Conservation (phyloP, 192 early-diverging fungal genomes). For the Coemansia umbellata region DNA sequence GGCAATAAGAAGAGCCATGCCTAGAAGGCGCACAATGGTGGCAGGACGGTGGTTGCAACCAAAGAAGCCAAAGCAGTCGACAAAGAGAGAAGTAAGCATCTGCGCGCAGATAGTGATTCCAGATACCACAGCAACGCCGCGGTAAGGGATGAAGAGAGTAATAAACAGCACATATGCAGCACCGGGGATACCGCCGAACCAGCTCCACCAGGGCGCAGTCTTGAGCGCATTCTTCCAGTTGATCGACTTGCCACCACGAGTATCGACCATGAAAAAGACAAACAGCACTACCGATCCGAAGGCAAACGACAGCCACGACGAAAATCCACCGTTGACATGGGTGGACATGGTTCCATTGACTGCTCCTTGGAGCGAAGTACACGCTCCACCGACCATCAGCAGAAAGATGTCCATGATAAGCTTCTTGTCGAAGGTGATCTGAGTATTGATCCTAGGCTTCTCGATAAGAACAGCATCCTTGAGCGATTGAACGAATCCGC, state of each 20-base stretch:
- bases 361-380: slow-evolving; percentile 35
- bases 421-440: slow-evolving; percentile 41
- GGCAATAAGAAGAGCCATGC: slow-evolving; percentile 35
- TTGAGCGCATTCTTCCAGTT: slow-evolving; percentile 40
- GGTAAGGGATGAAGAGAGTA: slow-evolving; percentile 47
- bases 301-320: slow-evolving; percentile 46
- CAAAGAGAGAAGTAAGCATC: slow-evolving; percentile 42
- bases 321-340: slow-evolving; percentile 45
- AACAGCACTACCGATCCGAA: slow-evolving; percentile 41
- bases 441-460: slow-evolving; percentile 34
- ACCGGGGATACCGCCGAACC: slow-evolving; percentile 45
- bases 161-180: slow-evolving; percentile 49
- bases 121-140: slow-evolving; percentile 43
- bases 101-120: slow-evolving; percentile 50
- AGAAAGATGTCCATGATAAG: slow-evolving; percentile 36
- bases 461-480: slow-evolving; percentile 37
- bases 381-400: slow-evolving; percentile 38
- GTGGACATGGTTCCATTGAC: slow-evolving; percentile 46
- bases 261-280: slow-evolving; percentile 47
- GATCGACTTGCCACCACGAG: slow-evolving; percentile 39
- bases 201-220: slow-evolving; percentile 50
- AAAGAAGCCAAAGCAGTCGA: slow-evolving; percentile 47
- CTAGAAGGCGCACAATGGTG: slow-evolving; percentile 22
- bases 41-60: slow-evolving; percentile 36
- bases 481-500: slow-evolving; percentile 31